Evolutionary conservation across 1,139 yeast genomes (phyloP).

Genomic region (Keqinozyma sinolaborantium): DNA sequence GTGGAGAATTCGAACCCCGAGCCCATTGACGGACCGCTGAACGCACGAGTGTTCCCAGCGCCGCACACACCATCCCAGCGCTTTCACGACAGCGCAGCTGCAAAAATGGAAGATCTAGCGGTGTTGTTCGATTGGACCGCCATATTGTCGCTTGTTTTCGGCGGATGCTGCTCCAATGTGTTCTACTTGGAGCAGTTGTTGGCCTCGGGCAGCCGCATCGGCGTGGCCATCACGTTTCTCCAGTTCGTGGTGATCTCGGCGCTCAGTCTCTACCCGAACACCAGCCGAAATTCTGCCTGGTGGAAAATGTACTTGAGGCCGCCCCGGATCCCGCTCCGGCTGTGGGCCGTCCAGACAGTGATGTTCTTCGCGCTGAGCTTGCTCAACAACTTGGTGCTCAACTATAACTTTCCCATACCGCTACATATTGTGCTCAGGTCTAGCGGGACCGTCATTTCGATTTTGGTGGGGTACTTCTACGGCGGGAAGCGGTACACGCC

Average conservation of each 20-base stretch:
- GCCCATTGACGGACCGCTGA: too few species aligned
- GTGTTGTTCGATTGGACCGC: conserved; percentile 8
- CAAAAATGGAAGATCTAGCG: too few species aligned
- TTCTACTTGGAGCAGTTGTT: conserved; percentile 57
- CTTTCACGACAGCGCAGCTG: too few species aligned
- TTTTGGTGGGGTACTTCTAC: conserved; percentile 51
- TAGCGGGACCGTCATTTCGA: conserved; percentile 59
- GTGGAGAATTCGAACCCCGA: too few species aligned
- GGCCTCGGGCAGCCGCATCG: conserved; percentile 17
- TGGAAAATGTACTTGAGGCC: conserved; percentile 21
- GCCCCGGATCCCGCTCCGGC: conserved; percentile 43
- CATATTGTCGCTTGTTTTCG: conserved; percentile 45
- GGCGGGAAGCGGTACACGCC: conserved; percentile 43
- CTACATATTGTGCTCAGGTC: conserved; percentile 67
- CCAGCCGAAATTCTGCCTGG: conserved; percentile 19
- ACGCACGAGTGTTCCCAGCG: too few species aligned
- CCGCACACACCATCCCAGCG: too few species aligned
- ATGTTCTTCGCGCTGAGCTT: conserved; percentile 52
- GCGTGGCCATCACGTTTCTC: conserved; percentile 53
- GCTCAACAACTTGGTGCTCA: conserved; percentile 58
- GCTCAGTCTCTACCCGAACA: conserved; percentile 34
- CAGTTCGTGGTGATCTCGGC: conserved; percentile 57
- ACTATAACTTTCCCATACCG: conserved; percentile 59
- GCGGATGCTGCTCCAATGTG: conserved; percentile 75
- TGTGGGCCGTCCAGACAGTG: conserved; percentile 47